Conservation (phyloP, 495 filamentous ascomycete species). For the Emericellopsis terricola region DNA sequence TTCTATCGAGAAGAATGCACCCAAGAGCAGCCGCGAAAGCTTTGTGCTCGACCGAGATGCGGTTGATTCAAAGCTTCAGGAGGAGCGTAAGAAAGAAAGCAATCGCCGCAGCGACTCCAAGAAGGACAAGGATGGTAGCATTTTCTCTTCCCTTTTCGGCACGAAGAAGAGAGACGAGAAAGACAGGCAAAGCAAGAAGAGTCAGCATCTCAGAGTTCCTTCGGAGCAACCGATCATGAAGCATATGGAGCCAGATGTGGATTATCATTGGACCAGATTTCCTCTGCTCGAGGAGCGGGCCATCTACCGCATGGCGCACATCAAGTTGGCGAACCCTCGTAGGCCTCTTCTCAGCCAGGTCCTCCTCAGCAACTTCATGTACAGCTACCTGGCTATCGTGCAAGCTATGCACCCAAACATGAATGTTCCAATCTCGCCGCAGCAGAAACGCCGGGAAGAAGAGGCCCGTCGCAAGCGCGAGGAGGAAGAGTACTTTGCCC, state of each 20-base stretch:
- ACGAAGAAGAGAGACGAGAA: slow-evolving; percentile 57
- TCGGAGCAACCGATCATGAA: slow-evolving; percentile 58
- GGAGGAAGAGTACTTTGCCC: slow-evolving; percentile 36
- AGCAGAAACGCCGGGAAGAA: slow-evolving; percentile 42
- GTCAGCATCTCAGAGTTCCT: slow-evolving; percentile 53
- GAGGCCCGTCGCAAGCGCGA: slow-evolving; percentile 42
- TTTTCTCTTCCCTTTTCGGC: slow-evolving; percentile 83
- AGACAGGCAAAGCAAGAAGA: slow-evolving; percentile 49
- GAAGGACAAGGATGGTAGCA: slow-evolving; percentile 63
- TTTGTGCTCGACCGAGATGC: slow-evolving; percentile 61
- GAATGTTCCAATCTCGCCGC: slow-evolving; percentile 49
- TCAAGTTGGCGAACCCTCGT: slow-evolving; percentile 93
- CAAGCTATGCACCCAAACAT: slow-evolving; percentile 95
- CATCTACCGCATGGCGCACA: slow-evolving; percentile 96
- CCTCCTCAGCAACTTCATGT: slow-evolving; percentile 98
- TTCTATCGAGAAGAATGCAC: slow-evolving; percentile 44
- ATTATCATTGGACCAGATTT: slow-evolving; percentile 93
- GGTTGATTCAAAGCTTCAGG: slow-evolving; percentile 52
- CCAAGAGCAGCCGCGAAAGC: slow-evolving; percentile 68
- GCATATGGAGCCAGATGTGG: slow-evolving; percentile 62
- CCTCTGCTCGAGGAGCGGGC: slow-evolving; percentile 90
- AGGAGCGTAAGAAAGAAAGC: slow-evolving; percentile 72
- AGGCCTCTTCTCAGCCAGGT: slow-evolving; percentile 89
- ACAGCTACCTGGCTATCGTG: slow-evolving; percentile 95
- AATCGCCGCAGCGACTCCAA: slow-evolving; percentile 60